phyloP scores from a whole-genome alignment of 495 filamentous ascomycete species.

The Annulohypoxylon bovei region DNA sequence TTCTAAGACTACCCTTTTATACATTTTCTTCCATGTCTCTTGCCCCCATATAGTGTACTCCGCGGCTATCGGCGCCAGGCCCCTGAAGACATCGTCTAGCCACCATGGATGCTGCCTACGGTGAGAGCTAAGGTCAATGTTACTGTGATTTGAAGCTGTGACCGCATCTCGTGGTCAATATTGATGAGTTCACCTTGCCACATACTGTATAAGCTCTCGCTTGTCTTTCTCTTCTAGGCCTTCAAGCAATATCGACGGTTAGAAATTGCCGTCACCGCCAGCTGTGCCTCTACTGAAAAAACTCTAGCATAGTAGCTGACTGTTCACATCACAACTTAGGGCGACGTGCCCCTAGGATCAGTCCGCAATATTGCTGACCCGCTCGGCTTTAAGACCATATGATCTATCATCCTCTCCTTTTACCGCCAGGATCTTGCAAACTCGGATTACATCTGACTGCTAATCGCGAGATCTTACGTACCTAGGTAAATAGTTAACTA shows the following conservation, averaged over 20 bases:
- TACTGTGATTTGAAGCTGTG: conserved; percentile 8
- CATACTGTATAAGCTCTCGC: neutral
- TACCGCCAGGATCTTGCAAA: conserved; percentile 2
- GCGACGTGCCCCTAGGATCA: neutral
- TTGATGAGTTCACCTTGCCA: conserved; percentile 3
- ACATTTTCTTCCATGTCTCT: conserved; percentile 3
- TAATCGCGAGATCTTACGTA: conserved; percentile 13
- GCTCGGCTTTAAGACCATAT: conserved; percentile 8
- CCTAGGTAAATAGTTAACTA: neutral
- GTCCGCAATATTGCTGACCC: conserved; percentile 17
- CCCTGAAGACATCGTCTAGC: neutral
- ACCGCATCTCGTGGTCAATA: conserved; percentile 24
- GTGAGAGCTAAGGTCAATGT: conserved; percentile 18
- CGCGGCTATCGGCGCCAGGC: neutral
- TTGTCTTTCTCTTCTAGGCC: neutral
- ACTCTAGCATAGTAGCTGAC: conserved; percentile 10
- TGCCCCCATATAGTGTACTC: neutral
- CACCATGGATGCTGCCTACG: neutral
- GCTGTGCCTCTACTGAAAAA: neutral
- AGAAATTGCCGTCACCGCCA: neutral
- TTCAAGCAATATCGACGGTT: neutral
- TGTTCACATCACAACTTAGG: neutral
- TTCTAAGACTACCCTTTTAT: conserved; percentile 18
- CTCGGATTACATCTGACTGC: conserved; percentile 13
- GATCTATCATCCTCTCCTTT: conserved; percentile 6